phyloP scores from a whole-genome alignment of 192 early-diverging fungal genomes.

The Coemansia sp. region DNA sequence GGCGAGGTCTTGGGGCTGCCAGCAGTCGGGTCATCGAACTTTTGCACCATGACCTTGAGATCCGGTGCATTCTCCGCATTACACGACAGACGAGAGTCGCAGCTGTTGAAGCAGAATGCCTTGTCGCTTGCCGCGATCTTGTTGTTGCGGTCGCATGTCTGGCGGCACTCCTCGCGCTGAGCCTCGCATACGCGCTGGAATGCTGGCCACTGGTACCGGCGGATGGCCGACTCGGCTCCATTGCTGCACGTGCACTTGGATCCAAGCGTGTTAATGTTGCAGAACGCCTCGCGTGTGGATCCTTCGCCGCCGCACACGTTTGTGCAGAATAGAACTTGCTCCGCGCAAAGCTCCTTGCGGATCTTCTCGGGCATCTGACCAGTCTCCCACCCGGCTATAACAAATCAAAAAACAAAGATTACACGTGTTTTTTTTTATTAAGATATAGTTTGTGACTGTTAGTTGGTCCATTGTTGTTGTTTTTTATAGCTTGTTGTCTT shows the following conservation, averaged over 20 bases:
- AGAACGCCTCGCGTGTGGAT: constrained; percentile 50
- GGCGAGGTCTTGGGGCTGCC: constrained; percentile 34
- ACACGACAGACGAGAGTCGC: constrained; percentile 44
- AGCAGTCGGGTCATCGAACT: constrained; percentile 45
- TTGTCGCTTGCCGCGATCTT: constrained; percentile 26
- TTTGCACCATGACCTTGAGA: constrained; percentile 54
- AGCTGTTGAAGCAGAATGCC: constrained; percentile 51
- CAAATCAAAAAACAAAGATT: neutral
- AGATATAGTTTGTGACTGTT: neutral
- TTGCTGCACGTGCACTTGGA: constrained; percentile 53
- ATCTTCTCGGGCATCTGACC: constrained; percentile 51
- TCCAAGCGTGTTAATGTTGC: constrained; percentile 50
- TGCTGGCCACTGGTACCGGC: constrained; percentile 54
- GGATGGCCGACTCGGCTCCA: constrained; percentile 52
- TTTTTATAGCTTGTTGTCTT: constrained; percentile 2
- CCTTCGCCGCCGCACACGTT: constrained; percentile 55
- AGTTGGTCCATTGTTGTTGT: neutral
- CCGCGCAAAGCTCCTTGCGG: constrained; percentile 55
- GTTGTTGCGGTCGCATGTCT: constrained; percentile 37
- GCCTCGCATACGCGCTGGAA: constrained; percentile 58
- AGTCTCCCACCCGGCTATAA: constrained; percentile 47
- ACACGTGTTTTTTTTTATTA: neutral
- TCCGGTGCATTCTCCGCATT: constrained; percentile 38
- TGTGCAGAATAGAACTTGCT: constrained; percentile 55
- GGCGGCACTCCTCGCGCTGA: constrained; percentile 42